Evolutionary conservation across 2,329 filamentous ascomycete species (phyloP).

Genomic region (Calonectria leucothoes): DNA sequence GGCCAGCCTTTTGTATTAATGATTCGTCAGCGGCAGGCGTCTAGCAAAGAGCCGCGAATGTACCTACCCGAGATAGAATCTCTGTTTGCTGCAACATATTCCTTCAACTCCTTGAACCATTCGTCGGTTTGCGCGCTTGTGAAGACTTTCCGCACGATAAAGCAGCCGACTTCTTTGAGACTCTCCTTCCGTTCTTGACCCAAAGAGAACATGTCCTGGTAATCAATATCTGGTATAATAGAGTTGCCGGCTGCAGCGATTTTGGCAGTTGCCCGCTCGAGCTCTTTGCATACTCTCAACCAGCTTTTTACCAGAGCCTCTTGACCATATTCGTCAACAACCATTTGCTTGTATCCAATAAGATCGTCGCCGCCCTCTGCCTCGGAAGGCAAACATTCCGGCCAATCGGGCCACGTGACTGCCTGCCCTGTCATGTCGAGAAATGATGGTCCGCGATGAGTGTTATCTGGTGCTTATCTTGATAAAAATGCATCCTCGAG

Average conservation of each 20-base stretch:
- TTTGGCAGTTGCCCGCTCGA: neutral
- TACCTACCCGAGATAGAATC: neutral
- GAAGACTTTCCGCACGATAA: neutral
- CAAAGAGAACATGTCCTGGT: neutral
- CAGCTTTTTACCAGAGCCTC: neutral
- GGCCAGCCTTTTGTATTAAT: neutral
- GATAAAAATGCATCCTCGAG: neutral
- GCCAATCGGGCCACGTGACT: conserved; percentile 3
- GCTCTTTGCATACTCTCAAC: neutral
- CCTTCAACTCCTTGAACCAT: neutral
- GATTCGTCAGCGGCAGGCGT: neutral
- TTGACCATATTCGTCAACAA: neutral
- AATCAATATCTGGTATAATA: conserved; percentile 8
- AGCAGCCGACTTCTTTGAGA: neutral
- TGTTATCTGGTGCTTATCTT: neutral
- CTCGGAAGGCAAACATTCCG: neutral
- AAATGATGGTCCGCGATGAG: neutral
- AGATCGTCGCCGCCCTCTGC: neutral
- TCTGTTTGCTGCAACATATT: neutral
- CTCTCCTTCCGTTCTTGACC: neutral
- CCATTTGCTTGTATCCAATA: neutral
- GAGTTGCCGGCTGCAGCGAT: neutral
- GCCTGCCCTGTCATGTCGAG: neutral
- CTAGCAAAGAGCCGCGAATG: neutral
- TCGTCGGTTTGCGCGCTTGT: neutral